These are phyloP conservation scores for Calonectria honghensis DNA, from an alignment of 2,329 filamentous ascomycete genomes.

Conservation along the genomic window DNA sequence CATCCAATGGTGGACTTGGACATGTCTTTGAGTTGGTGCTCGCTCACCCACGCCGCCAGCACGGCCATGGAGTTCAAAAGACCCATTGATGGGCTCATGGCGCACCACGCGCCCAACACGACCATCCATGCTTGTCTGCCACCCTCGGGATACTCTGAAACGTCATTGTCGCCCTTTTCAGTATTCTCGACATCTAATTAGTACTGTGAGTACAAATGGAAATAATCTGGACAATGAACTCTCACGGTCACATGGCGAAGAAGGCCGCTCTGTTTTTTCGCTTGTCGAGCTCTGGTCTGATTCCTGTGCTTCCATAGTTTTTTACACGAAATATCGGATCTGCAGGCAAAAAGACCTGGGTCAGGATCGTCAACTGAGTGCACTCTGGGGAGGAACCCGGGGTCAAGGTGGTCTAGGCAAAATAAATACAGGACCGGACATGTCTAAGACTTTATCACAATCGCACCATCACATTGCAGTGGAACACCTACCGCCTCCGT, in stretches of 20 bases:
- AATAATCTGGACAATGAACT: background rate
- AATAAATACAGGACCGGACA: background rate
- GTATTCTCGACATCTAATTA: background rate
- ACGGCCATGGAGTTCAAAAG: constrained; percentile 80
- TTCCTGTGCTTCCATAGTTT: background rate
- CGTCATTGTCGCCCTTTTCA: background rate
- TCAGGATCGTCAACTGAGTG: background rate
- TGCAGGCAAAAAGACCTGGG: background rate
- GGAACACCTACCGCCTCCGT: background rate
- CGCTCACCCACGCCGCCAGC: constrained; percentile 79
- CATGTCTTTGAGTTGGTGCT: constrained; percentile 76
- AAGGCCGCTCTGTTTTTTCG: background rate
- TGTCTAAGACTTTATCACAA: background rate
- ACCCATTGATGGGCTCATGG: constrained; percentile 79
- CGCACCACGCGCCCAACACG: constrained; percentile 81
- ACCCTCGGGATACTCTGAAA: constrained; percentile 77
- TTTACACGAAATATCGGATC: background rate
- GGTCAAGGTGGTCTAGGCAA: background rate
- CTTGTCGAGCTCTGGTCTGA: background rate
- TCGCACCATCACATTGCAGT: background rate
- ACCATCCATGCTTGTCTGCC: constrained; percentile 81
- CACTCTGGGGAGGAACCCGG: background rate
- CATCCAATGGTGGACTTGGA: constrained; percentile 78
- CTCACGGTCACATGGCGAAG: background rate
- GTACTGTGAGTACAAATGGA: background rate